Evolutionary conservation across 371 early-diverging fungal genomes (phyloP), one percentile per base, ranked within the genome.

Genomic region (Syncephalastrum sp.): DNA sequence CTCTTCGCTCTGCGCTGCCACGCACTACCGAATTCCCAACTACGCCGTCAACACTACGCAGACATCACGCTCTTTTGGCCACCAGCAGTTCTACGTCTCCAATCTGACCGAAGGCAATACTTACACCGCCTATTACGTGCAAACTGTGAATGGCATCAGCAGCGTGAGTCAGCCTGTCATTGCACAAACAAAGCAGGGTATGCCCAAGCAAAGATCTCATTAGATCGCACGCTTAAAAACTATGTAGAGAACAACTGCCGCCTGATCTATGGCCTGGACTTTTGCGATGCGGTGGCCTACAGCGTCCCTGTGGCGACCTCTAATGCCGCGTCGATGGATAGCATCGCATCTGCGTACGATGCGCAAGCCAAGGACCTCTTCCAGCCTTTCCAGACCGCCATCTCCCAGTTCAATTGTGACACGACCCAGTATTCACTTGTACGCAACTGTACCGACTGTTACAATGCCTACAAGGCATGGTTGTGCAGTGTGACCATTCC

Each of bases 401-500:
- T 87, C 2, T 70, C 62, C 0, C 86, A 84, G 53, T 87, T 73
- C 63, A 81, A 84, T 48, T 87, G 87, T 44, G 67, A 79, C 6
- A 65, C 74, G 0, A 74, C 87, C 2, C 73, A 74, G 21, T 87
- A 84, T 45, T 87, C 87, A 1, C 67, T 85, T 38, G 81, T 84
- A 5, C 82, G 85, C 14, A 83, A 82, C 47, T 87, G 87, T 53
- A 75, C 75, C 12, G 81, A 85, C 57, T 87, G 87, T 50, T 60
- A 63, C 16, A 65, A 67, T 8, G 83, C 82, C 49, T 87, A 87
- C 48, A 83, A 83, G 47, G 71, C 81, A 6, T 87, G 87, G 87
- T 68, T 87, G 8, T 87, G 87, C 54, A 60, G 81, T n/a, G 77
- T 84, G 3, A 65, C 78, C 12, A 83, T 87, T 44, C 87, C 87